These are phyloP conservation scores for Sugiyamaella grinbergsii DNA, from an alignment of 1,139 yeast genomes.

Conservation along the genomic window DNA sequence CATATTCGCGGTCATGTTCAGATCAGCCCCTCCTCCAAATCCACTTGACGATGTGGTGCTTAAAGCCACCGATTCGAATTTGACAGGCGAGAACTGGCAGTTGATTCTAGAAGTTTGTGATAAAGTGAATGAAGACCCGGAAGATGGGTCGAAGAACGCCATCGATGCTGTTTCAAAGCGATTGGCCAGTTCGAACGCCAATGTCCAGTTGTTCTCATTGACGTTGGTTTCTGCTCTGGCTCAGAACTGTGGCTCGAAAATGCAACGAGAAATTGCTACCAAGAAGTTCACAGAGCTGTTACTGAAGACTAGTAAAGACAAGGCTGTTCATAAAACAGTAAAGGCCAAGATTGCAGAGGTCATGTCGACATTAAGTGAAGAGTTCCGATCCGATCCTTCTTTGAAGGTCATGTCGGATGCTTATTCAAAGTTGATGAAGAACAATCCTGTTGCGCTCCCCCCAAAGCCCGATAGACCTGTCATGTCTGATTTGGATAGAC, in stretches of 20 bases:
- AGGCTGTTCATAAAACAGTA: conserved; percentile 64
- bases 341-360: conserved; percentile 68
- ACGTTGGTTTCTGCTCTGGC: conserved; percentile 76
- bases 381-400: conserved; percentile 71
- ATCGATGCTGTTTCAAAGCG: conserved; percentile 54
- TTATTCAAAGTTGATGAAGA: conserved; percentile 40
- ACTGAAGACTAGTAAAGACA: conserved; percentile 57
- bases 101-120: conserved; percentile 83
- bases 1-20: conserved; percentile 29
- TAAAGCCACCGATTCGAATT: conserved; percentile 83
- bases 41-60: conserved; percentile 37
- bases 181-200: conserved; percentile 69
- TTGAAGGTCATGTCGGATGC: conserved; percentile 69
- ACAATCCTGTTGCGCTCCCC: conserved; percentile 48
- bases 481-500: conserved; percentile 52
- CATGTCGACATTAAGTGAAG: conserved; percentile 60
- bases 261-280: conserved; percentile 80
- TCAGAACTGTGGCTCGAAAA: conserved; percentile 89
- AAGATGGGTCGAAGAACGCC: conserved; percentile 58
- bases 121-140: conserved; percentile 71
- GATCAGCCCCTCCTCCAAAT: conserved; percentile 35
- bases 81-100: conserved; percentile 85
- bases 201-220: conserved; percentile 71
- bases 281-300: conserved; percentile 63
- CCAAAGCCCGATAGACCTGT: conserved; percentile 63